phyloP scores from a whole-genome alignment of 495 filamentous ascomycete species.

The Umbilicaria muhlenbergii region DNA sequence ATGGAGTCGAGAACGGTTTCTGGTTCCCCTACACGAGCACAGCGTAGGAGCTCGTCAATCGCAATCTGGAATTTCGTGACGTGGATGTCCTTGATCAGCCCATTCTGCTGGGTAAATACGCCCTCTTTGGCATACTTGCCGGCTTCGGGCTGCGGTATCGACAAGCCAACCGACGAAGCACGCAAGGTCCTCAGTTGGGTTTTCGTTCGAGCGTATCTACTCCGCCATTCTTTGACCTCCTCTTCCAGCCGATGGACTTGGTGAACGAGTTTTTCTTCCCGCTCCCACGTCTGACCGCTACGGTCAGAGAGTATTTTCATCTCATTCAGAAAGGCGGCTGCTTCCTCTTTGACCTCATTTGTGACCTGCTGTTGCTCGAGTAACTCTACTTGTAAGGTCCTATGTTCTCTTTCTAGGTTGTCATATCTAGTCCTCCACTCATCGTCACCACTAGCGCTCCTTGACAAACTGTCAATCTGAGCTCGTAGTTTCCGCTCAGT shows the following conservation, averaged over 20 bases:
- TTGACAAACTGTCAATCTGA: slow-evolving; percentile 41
- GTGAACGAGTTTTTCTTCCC: slow-evolving; percentile 58
- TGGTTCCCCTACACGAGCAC: slow-evolving; percentile 56
- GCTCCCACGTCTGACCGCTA: slow-evolving; percentile 61
- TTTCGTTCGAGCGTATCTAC: slow-evolving; percentile 73
- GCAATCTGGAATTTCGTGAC: slow-evolving; percentile 91
- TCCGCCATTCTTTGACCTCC: slow-evolving; percentile 77
- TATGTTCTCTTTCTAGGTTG: slow-evolving; percentile 54
- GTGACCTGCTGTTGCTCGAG: slow-evolving; percentile 69
- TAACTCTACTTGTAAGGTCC: slow-evolving; percentile 53
- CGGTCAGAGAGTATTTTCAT: slow-evolving; percentile 77
- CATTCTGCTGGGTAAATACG: slow-evolving; percentile 53
- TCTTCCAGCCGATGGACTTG: slow-evolving; percentile 61
- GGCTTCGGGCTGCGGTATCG: slow-evolving; percentile 46
- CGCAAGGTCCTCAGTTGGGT: slow-evolving; percentile 71
- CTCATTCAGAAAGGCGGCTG: slow-evolving; percentile 68
- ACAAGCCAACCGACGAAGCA: slow-evolving; percentile 59
- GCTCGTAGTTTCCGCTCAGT: slow-evolving; percentile 47
- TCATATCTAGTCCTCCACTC: slow-evolving; percentile 40
- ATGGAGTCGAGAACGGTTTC: slow-evolving; percentile 59
- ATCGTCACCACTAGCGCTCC: slow-evolving; percentile 20
- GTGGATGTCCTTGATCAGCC: slow-evolving; percentile 76
- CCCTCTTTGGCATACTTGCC: slow-evolving; percentile 48
- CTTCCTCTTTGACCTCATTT: slow-evolving; percentile 74
- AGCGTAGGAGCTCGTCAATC: slow-evolving; percentile 79